Base-by-base conservation (phyloP, 805 yeast species). In the Ogataea nonfermentans region DNA sequence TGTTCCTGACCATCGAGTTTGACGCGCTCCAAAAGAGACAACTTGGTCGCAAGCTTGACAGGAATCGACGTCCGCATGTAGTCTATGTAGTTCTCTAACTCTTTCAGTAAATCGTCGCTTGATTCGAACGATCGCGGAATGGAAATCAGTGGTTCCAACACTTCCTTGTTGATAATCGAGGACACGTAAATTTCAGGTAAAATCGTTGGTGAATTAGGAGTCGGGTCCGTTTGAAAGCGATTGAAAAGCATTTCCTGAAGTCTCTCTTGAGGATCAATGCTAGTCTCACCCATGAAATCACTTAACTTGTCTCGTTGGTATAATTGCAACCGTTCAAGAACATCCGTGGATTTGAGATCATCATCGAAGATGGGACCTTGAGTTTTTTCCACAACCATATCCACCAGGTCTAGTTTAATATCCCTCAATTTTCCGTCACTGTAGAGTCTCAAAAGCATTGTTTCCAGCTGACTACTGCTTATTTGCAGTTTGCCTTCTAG, bases 331-430 rank as follows among this genome's bases (percentile, higher is more conserved):
- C 44, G 44, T n/a, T 17, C 24, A 11, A 53, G 29, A 7, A 53
- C 30, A 6, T 47, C 48, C 9, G 16, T 5, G 3, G 44, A 4
- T 8, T 23, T 37, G 9, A 48, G 29, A n/a, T 44, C 26, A 4
- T 32, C 35, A 17, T 45, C 40, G 13, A 51, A 10, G 9, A 50
- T 11, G 9, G 13, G 12, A 9, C 30, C 24, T 3, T 26, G 37
- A 12, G n/a, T 35, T 5, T 29, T 32, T n/a, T 44, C 51, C 9
- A 61, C 43, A 4, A 40, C 32, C 10, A 46, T 37, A 8, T 50
- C 48, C 11, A 49, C 45, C 6, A 55, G 40, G 44, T 64, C 63
- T 17, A 64, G 38, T 31, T 51, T 56, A 28, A 54, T 30, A 17
- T 48, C 41, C 7, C 30, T 25, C 4, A 64, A 29, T 22, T 40